A percentile compares a stretch with the other conserved stretches of the same genome.
phyloP scores from a whole-genome alignment of 2,329 filamentous ascomycete species.

The Exophiala alcalophila region DNA sequence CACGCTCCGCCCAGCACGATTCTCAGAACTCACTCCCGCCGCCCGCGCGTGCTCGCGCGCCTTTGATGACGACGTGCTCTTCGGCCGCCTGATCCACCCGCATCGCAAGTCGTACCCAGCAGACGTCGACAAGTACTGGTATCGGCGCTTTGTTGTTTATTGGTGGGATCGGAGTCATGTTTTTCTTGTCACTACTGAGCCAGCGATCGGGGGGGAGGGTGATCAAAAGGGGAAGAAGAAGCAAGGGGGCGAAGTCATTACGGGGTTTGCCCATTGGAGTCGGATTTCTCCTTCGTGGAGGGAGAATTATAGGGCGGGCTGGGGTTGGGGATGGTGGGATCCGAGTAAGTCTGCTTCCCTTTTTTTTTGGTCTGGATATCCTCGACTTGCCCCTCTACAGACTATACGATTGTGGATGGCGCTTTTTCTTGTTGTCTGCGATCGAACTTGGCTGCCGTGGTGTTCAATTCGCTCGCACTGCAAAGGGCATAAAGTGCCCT shows the following conservation, averaged over 20 bases:
- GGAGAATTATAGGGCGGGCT: slow-evolving; percentile 23
- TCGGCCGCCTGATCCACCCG: slow-evolving; percentile 27
- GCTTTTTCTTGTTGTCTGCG: too few relatives aligned
- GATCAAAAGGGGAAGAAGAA: too few relatives aligned
- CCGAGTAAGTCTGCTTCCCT: slow-evolving; percentile 20
- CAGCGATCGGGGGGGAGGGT: too few relatives aligned
- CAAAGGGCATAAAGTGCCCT: too few relatives aligned
- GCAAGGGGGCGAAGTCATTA: slow-evolving; percentile 15
- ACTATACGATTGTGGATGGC: too few relatives aligned
- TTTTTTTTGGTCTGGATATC: too few relatives aligned
- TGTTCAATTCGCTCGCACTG: too few relatives aligned
- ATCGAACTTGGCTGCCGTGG: too few relatives aligned
- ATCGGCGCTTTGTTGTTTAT: slow-evolving; percentile 26
- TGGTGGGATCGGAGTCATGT: slow-evolving; percentile 27
- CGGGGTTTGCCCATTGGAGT: slow-evolving; percentile 26
- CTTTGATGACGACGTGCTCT: slow-evolving; percentile 27
- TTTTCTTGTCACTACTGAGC: slow-evolving; percentile 24
- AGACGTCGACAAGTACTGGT: slow-evolving; percentile 27
- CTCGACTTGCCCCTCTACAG: too few relatives aligned
- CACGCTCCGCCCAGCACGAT: slow-evolving; percentile 20
- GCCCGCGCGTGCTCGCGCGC: slow-evolving; percentile 20
- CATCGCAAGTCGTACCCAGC: slow-evolving; percentile 19
- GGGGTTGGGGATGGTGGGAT: slow-evolving; percentile 24
- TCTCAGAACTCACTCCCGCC: slow-evolving; percentile 20
- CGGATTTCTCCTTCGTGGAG: slow-evolving; percentile 19